Percentiles rank a stretch among this genome's conserved stretches.
These are phyloP conservation scores for Yamadazyma olivae DNA, from an alignment of 805 yeast species.

Conservation along the genomic window DNA sequence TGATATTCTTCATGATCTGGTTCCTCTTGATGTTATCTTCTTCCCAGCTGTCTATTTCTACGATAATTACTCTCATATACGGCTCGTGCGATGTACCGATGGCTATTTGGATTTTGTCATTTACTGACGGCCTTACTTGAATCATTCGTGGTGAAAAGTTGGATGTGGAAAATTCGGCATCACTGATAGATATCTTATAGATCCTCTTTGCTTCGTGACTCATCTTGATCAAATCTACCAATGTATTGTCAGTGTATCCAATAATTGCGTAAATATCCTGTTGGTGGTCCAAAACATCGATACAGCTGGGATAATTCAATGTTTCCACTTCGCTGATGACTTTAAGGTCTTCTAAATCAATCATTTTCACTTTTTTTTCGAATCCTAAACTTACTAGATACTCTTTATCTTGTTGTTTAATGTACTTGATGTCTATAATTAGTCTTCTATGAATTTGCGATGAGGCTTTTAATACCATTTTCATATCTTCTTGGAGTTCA, in stretches of 20 bases:
- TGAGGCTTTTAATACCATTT: not conserved
- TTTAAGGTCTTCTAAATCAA: slow-evolving; percentile 9
- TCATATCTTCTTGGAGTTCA: slow-evolving; percentile 10
- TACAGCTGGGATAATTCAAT: slow-evolving; percentile 50
- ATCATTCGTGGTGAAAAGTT: slow-evolving; percentile 55
- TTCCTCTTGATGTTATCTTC: slow-evolving; percentile 18
- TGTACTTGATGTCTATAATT: slow-evolving; percentile 35
- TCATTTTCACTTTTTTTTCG: slow-evolving; percentile 45
- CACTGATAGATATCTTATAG: slow-evolving; percentile 59
- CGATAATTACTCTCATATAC: slow-evolving; percentile 63
- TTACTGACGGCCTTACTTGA: slow-evolving; percentile 22
- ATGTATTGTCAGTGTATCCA: slow-evolving; percentile 59
- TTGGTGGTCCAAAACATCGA: slow-evolving; percentile 32
- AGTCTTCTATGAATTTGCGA: slow-evolving; percentile 32
- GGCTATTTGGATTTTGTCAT: slow-evolving; percentile 37
- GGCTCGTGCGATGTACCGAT: slow-evolving; percentile 80
- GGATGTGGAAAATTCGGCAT: slow-evolving; percentile 65
- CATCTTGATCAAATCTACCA: slow-evolving; percentile 35
- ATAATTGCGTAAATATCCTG: slow-evolving; percentile 43
- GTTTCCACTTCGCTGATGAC: slow-evolving; percentile 29
- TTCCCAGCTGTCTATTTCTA: slow-evolving; percentile 37
- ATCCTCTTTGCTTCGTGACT: slow-evolving; percentile 18
- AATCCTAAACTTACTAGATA: slow-evolving; percentile 57
- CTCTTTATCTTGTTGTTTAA: slow-evolving; percentile 16
- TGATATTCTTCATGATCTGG: slow-evolving; percentile 27